Percentiles rank a stretch among this genome's conserved stretches.
Conservation (phyloP, 176 grass and related monocot species). For the Oryza meridionalis region DNA sequence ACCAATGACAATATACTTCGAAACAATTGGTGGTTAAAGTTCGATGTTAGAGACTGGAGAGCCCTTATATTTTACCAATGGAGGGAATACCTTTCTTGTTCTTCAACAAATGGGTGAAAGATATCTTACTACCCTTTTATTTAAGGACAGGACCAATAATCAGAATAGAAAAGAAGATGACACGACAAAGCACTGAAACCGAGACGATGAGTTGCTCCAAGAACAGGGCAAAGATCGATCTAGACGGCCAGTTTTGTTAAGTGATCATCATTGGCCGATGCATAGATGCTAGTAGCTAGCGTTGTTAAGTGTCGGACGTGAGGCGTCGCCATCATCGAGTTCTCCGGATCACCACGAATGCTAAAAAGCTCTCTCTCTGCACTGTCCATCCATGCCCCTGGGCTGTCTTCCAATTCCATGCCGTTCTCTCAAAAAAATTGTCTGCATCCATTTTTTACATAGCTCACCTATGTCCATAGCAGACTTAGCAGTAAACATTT, state of each 20-base stretch:
- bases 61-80: too few species aligned
- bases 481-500: not conserved
- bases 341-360: not conserved
- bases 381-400: not conserved
- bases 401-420: not conserved
- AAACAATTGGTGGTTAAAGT: too few species aligned
- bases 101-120: not conserved
- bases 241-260: not conserved
- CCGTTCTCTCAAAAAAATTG: not conserved
- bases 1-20: too few species aligned
- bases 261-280: not conserved
- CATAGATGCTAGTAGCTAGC: not conserved
- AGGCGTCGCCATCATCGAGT: constrained; percentile 8
- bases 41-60: too few species aligned
- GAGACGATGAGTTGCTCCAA: not conserved
- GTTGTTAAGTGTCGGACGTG: not conserved
- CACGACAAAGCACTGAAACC: not conserved
- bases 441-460: not conserved
- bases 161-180: not conserved
- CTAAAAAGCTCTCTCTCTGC: not conserved
- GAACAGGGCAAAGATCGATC: not conserved
- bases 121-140: not conserved
- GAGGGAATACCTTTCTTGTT: too few species aligned
- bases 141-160: not conserved
- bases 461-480: not conserved